Percentiles rank a stretch among this genome's conserved stretches.
Conservation (phyloP, 495 filamentous ascomycete species). For the Neurospora tetraspora region DNA sequence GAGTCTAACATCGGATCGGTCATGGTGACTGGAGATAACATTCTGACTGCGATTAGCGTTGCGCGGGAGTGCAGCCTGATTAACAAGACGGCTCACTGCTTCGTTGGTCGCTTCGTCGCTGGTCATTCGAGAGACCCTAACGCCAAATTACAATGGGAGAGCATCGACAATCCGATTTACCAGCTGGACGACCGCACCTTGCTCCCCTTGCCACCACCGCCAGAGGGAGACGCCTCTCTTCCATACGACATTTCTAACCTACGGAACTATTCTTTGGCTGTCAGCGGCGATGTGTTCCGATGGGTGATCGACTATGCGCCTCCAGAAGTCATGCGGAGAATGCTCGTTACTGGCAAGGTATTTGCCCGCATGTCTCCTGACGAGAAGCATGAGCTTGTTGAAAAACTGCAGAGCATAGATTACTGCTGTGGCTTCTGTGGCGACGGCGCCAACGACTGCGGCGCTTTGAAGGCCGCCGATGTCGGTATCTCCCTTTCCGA, state of each 20-base stretch:
- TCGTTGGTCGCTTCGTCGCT: slow-evolving; percentile 79
- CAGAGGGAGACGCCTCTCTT: slow-evolving; percentile 66
- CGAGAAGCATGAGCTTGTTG: slow-evolving; percentile 96
- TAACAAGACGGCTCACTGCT: slow-evolving; percentile 71
- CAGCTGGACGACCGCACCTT: slow-evolving; percentile 69
- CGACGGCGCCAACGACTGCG: slow-evolving; percentile 97
- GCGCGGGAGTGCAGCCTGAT: slow-evolving; percentile 86
- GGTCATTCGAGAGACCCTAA: slow-evolving; percentile 60
- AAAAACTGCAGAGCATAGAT: slow-evolving; percentile 92
- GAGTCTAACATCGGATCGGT: slow-evolving; percentile 78
- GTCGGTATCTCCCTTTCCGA: slow-evolving; percentile 98
- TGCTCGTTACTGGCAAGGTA: slow-evolving; percentile 85
- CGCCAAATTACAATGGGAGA: slow-evolving; percentile 75
- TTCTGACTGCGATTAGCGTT: slow-evolving; percentile 93
- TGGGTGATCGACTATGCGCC: slow-evolving; percentile 90
- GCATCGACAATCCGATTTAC: slow-evolving; percentile 71
- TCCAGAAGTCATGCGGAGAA: slow-evolving; percentile 64
- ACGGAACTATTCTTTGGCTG: slow-evolving; percentile 74
- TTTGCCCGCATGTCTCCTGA: slow-evolving; percentile 99
- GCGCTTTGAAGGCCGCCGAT: slow-evolving; percentile 93
- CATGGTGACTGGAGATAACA: slow-evolving; percentile 99
- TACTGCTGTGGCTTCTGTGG: slow-evolving; percentile 97
- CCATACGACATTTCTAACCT: slow-evolving; percentile 74
- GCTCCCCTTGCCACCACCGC: slow-evolving; percentile 59
- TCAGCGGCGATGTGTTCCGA: slow-evolving; percentile 89